Percentiles rank a stretch among this genome's conserved stretches.
These are phyloP conservation scores for Nematocida sp. DNA, from an alignment of 371 early-diverging fungal genomes.

Conservation along the genomic window DNA sequence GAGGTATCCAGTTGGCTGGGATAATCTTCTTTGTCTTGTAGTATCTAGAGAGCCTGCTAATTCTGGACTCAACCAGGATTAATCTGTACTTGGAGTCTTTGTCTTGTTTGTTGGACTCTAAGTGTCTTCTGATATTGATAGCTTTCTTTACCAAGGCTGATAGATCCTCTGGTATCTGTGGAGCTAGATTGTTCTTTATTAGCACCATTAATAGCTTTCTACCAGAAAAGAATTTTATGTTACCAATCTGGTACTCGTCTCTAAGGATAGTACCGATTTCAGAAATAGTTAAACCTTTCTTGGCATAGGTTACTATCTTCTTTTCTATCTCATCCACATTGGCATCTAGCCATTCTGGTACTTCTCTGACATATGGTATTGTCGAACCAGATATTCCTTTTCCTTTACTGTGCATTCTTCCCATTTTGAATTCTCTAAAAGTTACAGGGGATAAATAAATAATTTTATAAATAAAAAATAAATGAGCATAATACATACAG, in stretches of 20 bases:
- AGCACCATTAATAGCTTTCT: constrained; percentile 87
- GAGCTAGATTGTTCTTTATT: constrained; percentile 79
- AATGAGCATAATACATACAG: not conserved
- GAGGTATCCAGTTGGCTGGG: constrained; percentile 86
- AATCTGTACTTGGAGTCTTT: constrained; percentile 95
- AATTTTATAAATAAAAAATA: not conserved
- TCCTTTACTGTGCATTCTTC: constrained; percentile 66
- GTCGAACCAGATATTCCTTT: constrained; percentile 96
- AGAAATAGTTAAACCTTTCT: constrained; percentile 94
- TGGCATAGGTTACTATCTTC: constrained; percentile 92
- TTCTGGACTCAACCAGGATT: constrained; percentile 92
- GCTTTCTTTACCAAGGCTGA: constrained; percentile 98
- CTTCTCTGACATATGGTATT: constrained; percentile 93
- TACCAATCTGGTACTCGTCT: constrained; percentile 92
- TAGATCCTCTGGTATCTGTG: constrained; percentile 97
- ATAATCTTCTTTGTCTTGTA: constrained; percentile 94
- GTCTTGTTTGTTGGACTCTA: constrained; percentile 97
- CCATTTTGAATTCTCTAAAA: constrained; percentile 63
- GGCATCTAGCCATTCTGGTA: constrained; percentile 91
- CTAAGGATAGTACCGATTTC: constrained; percentile 96
- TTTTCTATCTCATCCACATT: constrained; percentile 87
- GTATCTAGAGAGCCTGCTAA: constrained; percentile 96
- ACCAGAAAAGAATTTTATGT: constrained; percentile 85
- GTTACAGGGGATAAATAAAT: constrained; percentile 49
- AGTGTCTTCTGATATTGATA: constrained; percentile 92